Evolutionary conservation across 345 rosid species (phyloP), one percentile per base, ranked within the genome.

Genomic region (Raphanus raphanistrum): DNA sequence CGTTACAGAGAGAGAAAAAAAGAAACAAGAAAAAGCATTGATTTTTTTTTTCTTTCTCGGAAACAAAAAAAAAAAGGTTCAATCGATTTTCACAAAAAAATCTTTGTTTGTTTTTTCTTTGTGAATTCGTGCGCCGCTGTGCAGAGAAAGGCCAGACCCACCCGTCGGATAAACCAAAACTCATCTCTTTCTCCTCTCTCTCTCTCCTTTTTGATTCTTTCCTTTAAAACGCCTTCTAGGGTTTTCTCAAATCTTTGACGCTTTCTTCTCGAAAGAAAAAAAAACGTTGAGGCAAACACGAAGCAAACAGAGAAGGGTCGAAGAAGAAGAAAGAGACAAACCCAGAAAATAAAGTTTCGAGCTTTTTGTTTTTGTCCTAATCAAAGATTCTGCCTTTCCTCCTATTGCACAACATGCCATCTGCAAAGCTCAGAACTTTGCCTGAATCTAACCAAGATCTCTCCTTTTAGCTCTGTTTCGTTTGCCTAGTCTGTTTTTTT

Each of bases 101-200:
- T 58, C 6, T 16, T 38, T 31, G 78, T 73, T 68, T 62, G 12
- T 72, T 38, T 21, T 21, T 21, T 21, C 21, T 21, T 66, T 68
- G 57, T 64, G 70, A 67, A 68, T 50, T 68, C 64, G 82, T 79
- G 81, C 77, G 81, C 68, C 63, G 77, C 70, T 69, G 72, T 67
- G 71, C 80, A 75, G 77, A 82, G 38, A 80, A 4, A 48, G 54
- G 54, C 76, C 86, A 84, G 82, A 85, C 84, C 83, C 85, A 79
- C 71, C 76, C 90, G 31, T 28, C 31, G 79, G 41, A 79, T 74
- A 75, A 85, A 67, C 84, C 55, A 48, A 48, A 79, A 67, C 68
- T 64, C 71, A 13, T 16, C 21, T n/a, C 45, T 32, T 32, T 32
- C 41, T 29, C 13, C 26, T 36, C 31, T 62, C 26, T 27, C 63